Evolutionary conservation across 2,329 filamentous ascomycete species (phyloP).

Genomic region (Colletotrichum lupini): DNA sequence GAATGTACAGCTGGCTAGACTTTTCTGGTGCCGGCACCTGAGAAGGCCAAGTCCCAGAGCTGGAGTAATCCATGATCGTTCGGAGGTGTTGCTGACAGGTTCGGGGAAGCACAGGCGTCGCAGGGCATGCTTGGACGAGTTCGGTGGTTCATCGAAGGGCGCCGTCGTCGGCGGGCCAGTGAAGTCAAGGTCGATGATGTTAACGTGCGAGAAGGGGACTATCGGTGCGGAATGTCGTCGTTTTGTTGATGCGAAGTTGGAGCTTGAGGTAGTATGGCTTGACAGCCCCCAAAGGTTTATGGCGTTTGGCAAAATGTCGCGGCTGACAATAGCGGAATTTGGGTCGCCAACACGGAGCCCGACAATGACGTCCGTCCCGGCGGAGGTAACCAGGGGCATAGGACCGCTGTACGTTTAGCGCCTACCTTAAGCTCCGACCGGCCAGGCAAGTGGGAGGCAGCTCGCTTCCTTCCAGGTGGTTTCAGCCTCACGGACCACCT

Average conservation of each 20-base stretch:
- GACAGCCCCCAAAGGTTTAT: neutral
- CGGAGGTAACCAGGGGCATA: constrained; percentile 9
- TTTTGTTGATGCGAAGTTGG: neutral
- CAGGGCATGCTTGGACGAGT: constrained; percentile 23
- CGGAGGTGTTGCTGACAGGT: constrained; percentile 9
- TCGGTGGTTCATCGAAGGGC: constrained; percentile 10
- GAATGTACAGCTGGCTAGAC: constrained; percentile 83
- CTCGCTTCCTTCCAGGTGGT: constrained; percentile 5
- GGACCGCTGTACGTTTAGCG: constrained; percentile 26
- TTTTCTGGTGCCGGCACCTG: constrained; percentile 63
- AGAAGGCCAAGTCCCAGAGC: constrained; percentile 55
- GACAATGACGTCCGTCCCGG: constrained; percentile 32
- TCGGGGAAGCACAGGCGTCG: constrained; percentile 15
- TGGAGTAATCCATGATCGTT: constrained; percentile 59
- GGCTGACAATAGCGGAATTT: constrained; percentile 28
- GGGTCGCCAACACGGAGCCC: constrained; percentile 26
- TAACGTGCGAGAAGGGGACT: neutral
- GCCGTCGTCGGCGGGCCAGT: neutral
- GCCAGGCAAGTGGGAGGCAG: neutral
- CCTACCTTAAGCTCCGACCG: constrained; percentile 19
- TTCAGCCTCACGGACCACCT: constrained; percentile 33
- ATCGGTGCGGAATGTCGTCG: neutral
- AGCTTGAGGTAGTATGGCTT: constrained; percentile 2
- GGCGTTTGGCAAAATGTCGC: constrained; percentile 1
- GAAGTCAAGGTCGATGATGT: neutral